Percentiles rank a stretch among this genome's conserved stretches.
phyloP scores from a whole-genome alignment of 192 early-diverging fungal species.

The Rhizoclosmatium globosum region DNA sequence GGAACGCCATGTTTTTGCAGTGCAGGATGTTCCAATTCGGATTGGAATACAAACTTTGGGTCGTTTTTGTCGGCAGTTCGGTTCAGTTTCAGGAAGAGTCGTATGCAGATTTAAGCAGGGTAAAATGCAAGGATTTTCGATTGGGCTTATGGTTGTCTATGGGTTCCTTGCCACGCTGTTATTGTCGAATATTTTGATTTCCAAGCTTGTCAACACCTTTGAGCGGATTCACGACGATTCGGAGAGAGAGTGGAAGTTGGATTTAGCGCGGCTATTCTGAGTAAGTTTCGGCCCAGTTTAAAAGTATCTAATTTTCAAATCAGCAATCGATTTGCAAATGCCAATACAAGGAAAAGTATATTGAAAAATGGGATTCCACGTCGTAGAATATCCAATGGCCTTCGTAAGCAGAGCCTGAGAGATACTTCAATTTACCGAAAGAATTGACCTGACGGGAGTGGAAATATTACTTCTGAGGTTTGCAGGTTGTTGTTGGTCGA shows the following conservation, averaged over 20 bases:
- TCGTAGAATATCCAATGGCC: neutral
- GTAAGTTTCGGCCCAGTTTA: neutral
- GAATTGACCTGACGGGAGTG: slow-evolving; percentile 10
- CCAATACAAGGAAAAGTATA: too few species aligned
- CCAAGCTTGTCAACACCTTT: slow-evolving; percentile 25
- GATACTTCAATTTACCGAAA: slow-evolving; percentile 28
- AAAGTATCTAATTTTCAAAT: too few species aligned
- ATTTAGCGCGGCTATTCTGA: slow-evolving; percentile 24
- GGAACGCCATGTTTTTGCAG: slow-evolving; percentile 9
- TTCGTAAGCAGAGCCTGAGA: neutral
- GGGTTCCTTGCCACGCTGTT: slow-evolving; percentile 27
- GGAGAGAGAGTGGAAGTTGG: slow-evolving; percentile 21
- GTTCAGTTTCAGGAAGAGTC: slow-evolving; percentile 21
- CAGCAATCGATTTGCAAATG: too few species aligned
- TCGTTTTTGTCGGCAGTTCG: slow-evolving; percentile 16
- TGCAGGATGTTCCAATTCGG: slow-evolving; percentile 18
- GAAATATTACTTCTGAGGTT: slow-evolving; percentile 1
- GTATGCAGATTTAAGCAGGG: slow-evolving; percentile 17
- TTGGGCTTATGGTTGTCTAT: neutral
- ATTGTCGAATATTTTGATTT: slow-evolving; percentile 35
- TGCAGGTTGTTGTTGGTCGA: slow-evolving; percentile 21
- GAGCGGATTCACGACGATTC: slow-evolving; percentile 1
- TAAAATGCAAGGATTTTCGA: neutral
- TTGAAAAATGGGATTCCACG: neutral
- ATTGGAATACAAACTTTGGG: slow-evolving; percentile 21